A percentile compares a stretch with the other conserved stretches of the same genome.
Evolutionary conservation across 495 filamentous ascomycete genomes (phyloP).

Genomic region (Aspergillus sclerotiicarbonarius): DNA sequence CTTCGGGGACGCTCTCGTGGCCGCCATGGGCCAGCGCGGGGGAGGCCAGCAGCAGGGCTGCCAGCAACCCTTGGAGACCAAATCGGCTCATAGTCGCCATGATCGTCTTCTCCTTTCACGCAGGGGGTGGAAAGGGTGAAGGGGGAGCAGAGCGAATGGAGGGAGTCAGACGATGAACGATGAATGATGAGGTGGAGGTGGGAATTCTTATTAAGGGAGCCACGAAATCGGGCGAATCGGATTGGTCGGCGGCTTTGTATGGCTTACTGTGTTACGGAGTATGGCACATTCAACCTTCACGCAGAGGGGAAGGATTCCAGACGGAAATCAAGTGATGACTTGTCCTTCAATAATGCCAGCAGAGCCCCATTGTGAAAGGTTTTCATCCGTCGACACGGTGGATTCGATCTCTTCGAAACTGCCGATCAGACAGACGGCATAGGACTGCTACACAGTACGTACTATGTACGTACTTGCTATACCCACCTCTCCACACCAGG

Average conservation of each 20-base stretch:
- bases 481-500: too few relatives aligned
- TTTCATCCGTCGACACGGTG: neutral
- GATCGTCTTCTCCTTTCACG: conserved; percentile 5
- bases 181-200: conserved; percentile 14
- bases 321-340: too few relatives aligned
- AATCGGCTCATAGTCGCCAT: conserved; percentile 18
- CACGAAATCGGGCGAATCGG: conserved; percentile 11
- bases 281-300: neutral
- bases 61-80: conserved; percentile 14
- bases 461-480: too few relatives aligned
- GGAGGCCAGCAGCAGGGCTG: conserved; percentile 31
- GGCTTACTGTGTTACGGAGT: neutral
- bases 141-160: conserved; percentile 12
- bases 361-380: neutral
- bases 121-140: conserved; percentile 2
- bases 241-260: conserved; percentile 18
- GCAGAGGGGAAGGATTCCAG: neutral
- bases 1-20: conserved; percentile 72
- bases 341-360: neutral
- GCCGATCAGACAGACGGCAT: neutral
- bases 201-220: neutral
- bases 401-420: neutral
- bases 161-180: conserved; percentile 10
- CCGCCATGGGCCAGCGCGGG: conserved; percentile 66
- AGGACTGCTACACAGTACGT: neutral